Evolutionary conservation across 2,329 filamentous ascomycete species (phyloP), one percentile per base, ranked within the genome.

Genomic region (Parafenestella ontariensis): DNA sequence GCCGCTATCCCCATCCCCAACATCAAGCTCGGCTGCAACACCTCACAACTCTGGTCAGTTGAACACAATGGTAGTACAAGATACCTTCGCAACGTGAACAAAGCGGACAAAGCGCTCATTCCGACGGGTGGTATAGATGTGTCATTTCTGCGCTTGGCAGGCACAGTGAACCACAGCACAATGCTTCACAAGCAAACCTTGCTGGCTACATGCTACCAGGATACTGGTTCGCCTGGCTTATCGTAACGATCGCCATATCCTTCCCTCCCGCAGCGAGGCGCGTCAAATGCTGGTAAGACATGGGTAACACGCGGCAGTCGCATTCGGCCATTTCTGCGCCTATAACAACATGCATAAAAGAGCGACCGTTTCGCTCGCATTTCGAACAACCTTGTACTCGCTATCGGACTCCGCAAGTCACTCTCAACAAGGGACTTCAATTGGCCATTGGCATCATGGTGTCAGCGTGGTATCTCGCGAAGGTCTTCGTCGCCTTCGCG

Each of bases 401-500:
- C 17, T 7, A 18, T 24, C 10, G 9, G 24, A 43, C 41, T 13
- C n/a, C 24, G 11, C 5, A 17, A 28, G 33, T 28, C 31, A 41
- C 6, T 42, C 31, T 36, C 49, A 21, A 11, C 29, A 9, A 23
- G n/a, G 33, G 5, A 24, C 46, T 29, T 15, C 46, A 17, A 13
- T 45, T 39, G 33, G 3, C 49, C 2, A 47, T 62, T 47, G 51
- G 45, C 40, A 58, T 58, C 29, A 68, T 68, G 62, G 64, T 66
- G 20, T 64, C 63, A 5, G 49, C 60, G 40, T 57, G 58, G 49
- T 56, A 64, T 23, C 24, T 63, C 41, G 46, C 52, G 7, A 65
- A 57, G 42, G 46, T 46, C n/a, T 54, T 65, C 29, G 58, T 62
- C 40, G 56, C 55, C n/a, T 57, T 68, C 46, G 59, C 60, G 51